Base-by-base conservation (phyloP, 2,329 filamentous ascomycete genomes). In the Exophiala phaeomuriformis region DNA sequence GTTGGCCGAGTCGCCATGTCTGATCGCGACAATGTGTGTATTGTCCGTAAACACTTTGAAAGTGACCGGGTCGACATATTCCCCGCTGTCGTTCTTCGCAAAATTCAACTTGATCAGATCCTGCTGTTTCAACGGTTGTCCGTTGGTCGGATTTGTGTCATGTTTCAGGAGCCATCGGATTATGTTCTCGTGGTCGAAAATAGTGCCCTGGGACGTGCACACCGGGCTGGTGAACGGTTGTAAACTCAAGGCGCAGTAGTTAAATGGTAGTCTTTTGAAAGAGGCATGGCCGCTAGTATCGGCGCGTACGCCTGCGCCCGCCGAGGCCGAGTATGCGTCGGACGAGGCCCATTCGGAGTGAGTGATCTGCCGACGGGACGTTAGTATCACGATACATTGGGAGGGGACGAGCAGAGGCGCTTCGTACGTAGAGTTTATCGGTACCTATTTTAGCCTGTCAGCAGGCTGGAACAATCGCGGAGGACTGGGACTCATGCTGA, bases 11-110 rank as follows among this genome's bases (percentile, higher is more conserved):
- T 78, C 86, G 51, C 81, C 82, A 69, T 86, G 83, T 53, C 83
- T 79, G 59, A 98, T 77, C 10, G 90, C 91, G 43, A 97, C 88
- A 54, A 98, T 88, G 70, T 97, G 93, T 3, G 93, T 97, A 70
- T 97, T 97, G 69, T 98, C 90, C 44, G 93, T 98, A 65, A 98
- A 89, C 40, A 95, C 87, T 70, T 98, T 98, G 77, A 88, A 97
- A 0, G 90, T 96, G 44, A 98, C 91, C 0, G 93, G 94, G 65
- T 98, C 93, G 59, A 97, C 88, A 65, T 93, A 87, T 64, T 97
- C 93, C 49, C 82, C 86, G 57, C 90, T 86, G 49, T 90, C 87
- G 69, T 97, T 98, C 68, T 91, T 90, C 56, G 88, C 80, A 70
- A 97, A 95, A 67, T 90, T 85, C 60, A 98, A 81, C 66, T 90